A percentile compares a stretch with the other conserved stretches of the same genome.
Conservation (phyloP, 176 grass and related monocot species). For the Triticum timopheevii region DNA sequence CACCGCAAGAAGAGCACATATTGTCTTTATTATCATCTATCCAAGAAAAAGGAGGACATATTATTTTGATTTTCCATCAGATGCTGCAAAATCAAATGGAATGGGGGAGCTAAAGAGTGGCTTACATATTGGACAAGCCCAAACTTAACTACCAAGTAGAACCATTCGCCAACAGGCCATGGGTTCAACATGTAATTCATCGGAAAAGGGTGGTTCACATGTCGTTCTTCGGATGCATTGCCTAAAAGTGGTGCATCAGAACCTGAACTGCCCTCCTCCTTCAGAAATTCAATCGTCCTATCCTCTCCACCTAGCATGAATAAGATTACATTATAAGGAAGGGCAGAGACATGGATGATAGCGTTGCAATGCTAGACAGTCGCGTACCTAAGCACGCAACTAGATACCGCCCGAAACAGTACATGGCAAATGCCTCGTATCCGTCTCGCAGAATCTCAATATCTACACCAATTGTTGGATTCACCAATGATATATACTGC, state of each 20-base stretch:
- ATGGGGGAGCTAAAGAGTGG: slow-evolving; percentile 19
- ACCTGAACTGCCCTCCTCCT: slow-evolving; percentile 59
- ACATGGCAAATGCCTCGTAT: slow-evolving; percentile 96
- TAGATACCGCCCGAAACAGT: slow-evolving; percentile 93
- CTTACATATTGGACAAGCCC: slow-evolving; percentile 97
- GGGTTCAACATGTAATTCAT: slow-evolving; percentile 90
- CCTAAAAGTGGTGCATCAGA: slow-evolving; percentile 47
- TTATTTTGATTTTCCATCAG: slow-evolving; percentile 12
- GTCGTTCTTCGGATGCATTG: slow-evolving; percentile 58
- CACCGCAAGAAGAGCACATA: slow-evolving; percentile 83
- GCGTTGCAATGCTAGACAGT: background rate
- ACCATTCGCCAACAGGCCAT: slow-evolving; percentile 77
- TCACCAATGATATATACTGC: slow-evolving; percentile 86
- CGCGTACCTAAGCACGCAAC: slow-evolving; percentile 88
- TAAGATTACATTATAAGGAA: background rate
- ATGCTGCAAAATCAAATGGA: slow-evolving; percentile 9
- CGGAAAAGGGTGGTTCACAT: slow-evolving; percentile 87
- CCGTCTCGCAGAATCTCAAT: slow-evolving; percentile 88
- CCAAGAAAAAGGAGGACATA: background rate
- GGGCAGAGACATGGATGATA: background rate
- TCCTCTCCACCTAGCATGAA: slow-evolving; percentile 76
- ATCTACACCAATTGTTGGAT: slow-evolving; percentile 79
- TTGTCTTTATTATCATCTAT: slow-evolving; percentile 94
- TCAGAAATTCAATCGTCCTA: slow-evolving; percentile 85
- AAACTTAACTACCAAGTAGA: slow-evolving; percentile 85